Evolutionary conservation across 129 eudicot genomes (phyloP), one percentile per base, ranked within the genome.

Genomic region (Scalesia atractyloides): DNA sequence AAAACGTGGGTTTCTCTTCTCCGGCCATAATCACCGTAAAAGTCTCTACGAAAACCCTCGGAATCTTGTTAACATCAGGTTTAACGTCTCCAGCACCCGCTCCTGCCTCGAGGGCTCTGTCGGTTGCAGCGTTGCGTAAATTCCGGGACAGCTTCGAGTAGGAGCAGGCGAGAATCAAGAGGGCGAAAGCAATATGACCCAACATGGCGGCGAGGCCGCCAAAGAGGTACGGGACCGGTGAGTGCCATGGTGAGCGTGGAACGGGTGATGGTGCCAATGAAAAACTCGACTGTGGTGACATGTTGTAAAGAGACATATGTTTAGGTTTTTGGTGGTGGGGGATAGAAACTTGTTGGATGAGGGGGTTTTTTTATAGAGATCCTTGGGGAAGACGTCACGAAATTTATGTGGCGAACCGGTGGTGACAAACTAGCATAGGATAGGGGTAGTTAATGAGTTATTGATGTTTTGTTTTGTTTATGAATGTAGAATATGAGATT

Each of bases 171-270:
- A 89, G 86, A 72, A 84, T 80, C 10, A 86, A 13, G 3, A 89
- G 87, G 16, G 96, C 89, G 19, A 89, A 89, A 15, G 87, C 91
- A 20, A 89, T 89, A 54, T 86, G 89, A 36, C 86, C 84, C 47
- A 89, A 69, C 89, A 89, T 86, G 58, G 86, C 88, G 1, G 88
- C 90, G 62, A 89, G 69, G 17, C 96, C 96, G 1, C 92, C 90
- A 72, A 86, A 89, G 2, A 89, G 84, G 83, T 89, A 89, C 34
- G 96, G 92, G 46, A 89, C 92, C 46, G 92, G 92, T 9, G 92
- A 86, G 76, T 89, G 89, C 96, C 92, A 82, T 37, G 78, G 85
- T 10, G 91, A 83, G 46, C 70, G 34, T 7, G 62, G 91, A 50
- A 1, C 41, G 5, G 82, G 30, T 26, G 84, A 44, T 17, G 82